These are phyloP conservation scores for Neurospora tetrasperma DNA, from an alignment of 495 filamentous ascomycete genomes.

Conservation along the genomic window DNA sequence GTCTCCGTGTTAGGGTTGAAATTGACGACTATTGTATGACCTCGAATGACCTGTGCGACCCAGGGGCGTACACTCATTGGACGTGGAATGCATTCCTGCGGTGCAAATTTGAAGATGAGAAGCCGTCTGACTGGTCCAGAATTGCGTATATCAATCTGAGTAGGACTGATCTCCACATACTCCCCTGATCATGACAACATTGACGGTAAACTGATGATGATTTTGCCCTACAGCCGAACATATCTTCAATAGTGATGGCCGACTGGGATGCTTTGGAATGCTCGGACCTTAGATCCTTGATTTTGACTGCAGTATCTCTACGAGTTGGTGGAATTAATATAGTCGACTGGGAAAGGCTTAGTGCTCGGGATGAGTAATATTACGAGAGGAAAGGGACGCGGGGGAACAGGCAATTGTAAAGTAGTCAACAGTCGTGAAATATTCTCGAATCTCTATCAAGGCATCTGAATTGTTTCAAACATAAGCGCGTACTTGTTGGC, in stretches of 20 bases:
- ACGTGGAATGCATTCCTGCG: no score
- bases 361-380: background rate
- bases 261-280: background rate
- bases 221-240: background rate
- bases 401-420: background rate
- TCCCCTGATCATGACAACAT: background rate
- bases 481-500: background rate
- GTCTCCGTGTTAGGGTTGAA: background rate
- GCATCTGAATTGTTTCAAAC: background rate
- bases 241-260: background rate
- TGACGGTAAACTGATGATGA: background rate
- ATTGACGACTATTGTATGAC: background rate
- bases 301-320: background rate
- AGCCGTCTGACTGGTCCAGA: background rate
- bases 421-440: background rate
- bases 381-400: background rate
- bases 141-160: background rate
- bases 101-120: background rate
- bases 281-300: background rate
- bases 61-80: background rate
- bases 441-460: fast-evolving
- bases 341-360: background rate
- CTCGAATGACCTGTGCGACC: background rate
- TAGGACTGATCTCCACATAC: background rate
- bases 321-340: background rate